Percentiles rank a stretch among this genome's conserved stretches.
Conservation (phyloP, 768 basidiomycete species). For the Xerocomellus amylosporus region DNA sequence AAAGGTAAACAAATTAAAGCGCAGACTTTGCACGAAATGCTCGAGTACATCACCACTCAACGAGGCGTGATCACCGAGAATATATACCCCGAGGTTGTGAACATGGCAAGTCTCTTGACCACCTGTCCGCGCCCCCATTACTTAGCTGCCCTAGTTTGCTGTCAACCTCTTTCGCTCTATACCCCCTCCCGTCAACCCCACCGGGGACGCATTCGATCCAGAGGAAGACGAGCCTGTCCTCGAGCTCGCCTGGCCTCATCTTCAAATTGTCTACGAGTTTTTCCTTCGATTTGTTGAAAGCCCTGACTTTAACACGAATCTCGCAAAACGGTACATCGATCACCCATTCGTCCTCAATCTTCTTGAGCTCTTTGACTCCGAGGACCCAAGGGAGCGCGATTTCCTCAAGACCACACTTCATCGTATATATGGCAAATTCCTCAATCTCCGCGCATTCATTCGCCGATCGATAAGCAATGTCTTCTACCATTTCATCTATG, state of each 20-base stretch:
- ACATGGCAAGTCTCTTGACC: constrained; percentile 69
- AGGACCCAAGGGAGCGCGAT: constrained; percentile 98
- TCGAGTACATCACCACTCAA: constrained; percentile 98
- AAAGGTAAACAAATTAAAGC: constrained; percentile 99
- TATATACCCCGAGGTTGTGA: constrained; percentile 98
- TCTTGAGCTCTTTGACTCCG: constrained; percentile 96
- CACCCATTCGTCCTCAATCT: constrained; percentile 94
- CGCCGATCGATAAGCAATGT: constrained; percentile 99
- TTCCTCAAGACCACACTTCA: constrained; percentile 99
- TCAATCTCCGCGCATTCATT: constrained; percentile 97
- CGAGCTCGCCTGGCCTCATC: constrained; percentile 98
- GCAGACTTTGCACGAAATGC: constrained; percentile 95
- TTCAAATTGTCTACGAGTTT: constrained; percentile 99
- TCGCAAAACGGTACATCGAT: constrained; percentile 97
- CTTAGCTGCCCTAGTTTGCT: constrained; percentile 65
- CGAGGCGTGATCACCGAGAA: constrained; percentile 94
- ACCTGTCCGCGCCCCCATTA: neutral
- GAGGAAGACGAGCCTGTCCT: constrained; percentile 99
- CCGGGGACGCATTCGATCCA: constrained; percentile 97
- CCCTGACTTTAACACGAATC: constrained; percentile 96
- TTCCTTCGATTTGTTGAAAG: constrained; percentile 98
- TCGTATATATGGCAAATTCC: constrained; percentile 99
- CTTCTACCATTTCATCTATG: constrained; percentile 98
- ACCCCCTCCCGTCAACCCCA: constrained; percentile 98
- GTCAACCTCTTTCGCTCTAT: constrained; percentile 99